Percentiles rank a stretch among this genome's conserved stretches.
Evolutionary conservation across 495 filamentous ascomycete genomes (phyloP).

Genomic region (Poronia punctata): DNA sequence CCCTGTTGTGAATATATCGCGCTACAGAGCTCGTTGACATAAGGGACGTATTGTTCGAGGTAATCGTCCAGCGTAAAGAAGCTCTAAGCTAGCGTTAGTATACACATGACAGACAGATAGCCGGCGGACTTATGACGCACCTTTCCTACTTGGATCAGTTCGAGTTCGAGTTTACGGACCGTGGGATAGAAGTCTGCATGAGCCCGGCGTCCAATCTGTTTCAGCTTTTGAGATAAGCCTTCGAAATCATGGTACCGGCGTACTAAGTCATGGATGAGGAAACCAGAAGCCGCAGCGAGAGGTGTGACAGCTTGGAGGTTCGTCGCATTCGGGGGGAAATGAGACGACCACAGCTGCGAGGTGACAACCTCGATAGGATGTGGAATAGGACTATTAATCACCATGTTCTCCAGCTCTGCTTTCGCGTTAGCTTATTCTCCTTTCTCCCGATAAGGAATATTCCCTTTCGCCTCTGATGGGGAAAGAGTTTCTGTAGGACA

Average conservation of each 20-base stretch:
- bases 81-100: slow-evolving; percentile 11
- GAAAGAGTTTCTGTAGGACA: too few relatives aligned
- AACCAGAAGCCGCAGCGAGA: slow-evolving; percentile 22
- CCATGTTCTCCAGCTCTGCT: slow-evolving; percentile 37
- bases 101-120: not conserved
- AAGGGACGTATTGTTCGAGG: slow-evolving; percentile 27
- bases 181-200: slow-evolving; percentile 26
- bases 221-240: slow-evolving; percentile 18
- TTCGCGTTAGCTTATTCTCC: not conserved
- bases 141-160: slow-evolving; percentile 39
- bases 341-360: slow-evolving; percentile 29
- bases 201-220: slow-evolving; percentile 20
- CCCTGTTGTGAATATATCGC: slow-evolving; percentile 32
- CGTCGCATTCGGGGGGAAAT: slow-evolving; percentile 20
- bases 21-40: slow-evolving; percentile 29
- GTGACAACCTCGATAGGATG: slow-evolving; percentile 21
- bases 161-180: slow-evolving; percentile 37
- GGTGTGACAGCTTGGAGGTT: slow-evolving; percentile 12
- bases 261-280: slow-evolving; percentile 24
- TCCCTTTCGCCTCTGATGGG: too few relatives aligned
- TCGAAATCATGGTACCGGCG: slow-evolving; percentile 17
- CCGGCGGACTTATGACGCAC: slow-evolving; percentile 16
- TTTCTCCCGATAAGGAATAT: not conserved
- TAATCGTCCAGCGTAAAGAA: slow-evolving; percentile 23
- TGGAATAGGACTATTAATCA: slow-evolving; percentile 21